These are phyloP conservation scores for Alternaria ethzedia DNA, from an alignment of 2,329 filamentous ascomycete species.

Conservation along the genomic window DNA sequence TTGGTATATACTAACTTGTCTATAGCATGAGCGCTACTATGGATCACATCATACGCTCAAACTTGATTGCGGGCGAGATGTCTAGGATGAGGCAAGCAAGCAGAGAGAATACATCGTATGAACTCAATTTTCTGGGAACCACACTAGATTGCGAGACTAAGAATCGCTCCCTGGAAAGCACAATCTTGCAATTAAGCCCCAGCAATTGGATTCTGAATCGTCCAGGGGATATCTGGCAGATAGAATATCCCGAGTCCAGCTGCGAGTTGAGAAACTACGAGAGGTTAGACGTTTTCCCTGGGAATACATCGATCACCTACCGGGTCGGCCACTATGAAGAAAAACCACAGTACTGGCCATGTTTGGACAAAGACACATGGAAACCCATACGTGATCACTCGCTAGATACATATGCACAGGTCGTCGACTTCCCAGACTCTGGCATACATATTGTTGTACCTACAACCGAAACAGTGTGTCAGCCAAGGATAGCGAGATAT, in stretches of 20 bases:
- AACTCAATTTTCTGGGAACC: background rate
- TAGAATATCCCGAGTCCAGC: fast-evolving
- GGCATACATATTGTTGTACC: background rate
- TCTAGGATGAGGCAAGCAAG: background rate
- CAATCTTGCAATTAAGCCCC: background rate
- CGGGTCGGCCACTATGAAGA: background rate
- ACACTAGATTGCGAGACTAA: background rate
- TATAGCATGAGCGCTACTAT: fast-evolving
- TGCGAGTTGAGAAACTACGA: background rate
- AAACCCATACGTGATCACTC: too few species aligned
- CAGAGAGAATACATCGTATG: background rate
- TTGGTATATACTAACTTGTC: too few species aligned
- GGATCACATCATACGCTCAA: background rate
- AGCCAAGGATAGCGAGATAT: fast-evolving
- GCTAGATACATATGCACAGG: too few species aligned
- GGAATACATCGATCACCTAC: background rate
- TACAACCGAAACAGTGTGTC: background rate
- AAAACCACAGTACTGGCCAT: background rate
- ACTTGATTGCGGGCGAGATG: background rate
- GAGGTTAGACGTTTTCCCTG: too few species aligned
- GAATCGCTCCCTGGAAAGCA: background rate
- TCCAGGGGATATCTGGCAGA: too few species aligned
- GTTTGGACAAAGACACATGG: background rate
- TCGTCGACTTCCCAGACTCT: background rate
- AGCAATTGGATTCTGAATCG: too few species aligned